A percentile compares a stretch with the other conserved stretches of the same genome.
Conservation (phyloP, 1,284 basidiomycete genomes). For the Fomitiporia mediterranea region DNA sequence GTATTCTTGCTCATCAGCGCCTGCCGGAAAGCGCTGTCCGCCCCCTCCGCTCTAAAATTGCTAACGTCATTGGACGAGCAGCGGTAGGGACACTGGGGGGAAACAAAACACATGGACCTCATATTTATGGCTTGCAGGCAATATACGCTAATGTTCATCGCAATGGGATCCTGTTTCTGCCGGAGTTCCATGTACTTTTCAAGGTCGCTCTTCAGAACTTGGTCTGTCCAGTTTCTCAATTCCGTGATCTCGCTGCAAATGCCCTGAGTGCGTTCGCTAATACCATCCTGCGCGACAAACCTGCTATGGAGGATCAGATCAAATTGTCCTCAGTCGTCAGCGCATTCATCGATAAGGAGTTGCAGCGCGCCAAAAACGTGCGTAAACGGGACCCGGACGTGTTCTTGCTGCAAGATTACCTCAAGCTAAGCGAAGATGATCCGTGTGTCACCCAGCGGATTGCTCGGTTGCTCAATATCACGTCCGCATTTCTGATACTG, state of each 20-base stretch:
- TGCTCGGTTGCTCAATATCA: conserved; percentile 2
- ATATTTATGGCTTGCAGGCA: conserved; percentile 8
- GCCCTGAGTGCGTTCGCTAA: conserved; percentile 11
- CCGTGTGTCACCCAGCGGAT: not conserved
- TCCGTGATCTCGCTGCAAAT: conserved; percentile 6
- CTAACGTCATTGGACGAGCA: not conserved
- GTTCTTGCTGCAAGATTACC: not conserved
- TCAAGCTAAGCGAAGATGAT: not conserved
- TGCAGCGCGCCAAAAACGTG: not conserved
- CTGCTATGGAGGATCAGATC: not conserved
- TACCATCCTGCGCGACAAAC: not conserved
- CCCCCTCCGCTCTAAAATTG: not conserved
- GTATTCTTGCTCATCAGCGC: conserved; percentile 1
- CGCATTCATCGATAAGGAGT: conserved; percentile 14
- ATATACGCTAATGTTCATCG: not conserved
- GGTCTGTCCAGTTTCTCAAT: conserved; percentile 2
- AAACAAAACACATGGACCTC: not conserved
- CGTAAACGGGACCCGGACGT: not conserved
- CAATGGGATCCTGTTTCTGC: conserved; percentile 4
- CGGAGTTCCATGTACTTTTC: conserved; percentile 6
- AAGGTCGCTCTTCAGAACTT: conserved; percentile 2
- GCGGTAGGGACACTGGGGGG: conserved; percentile 5
- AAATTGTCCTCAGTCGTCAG: conserved; percentile 5
- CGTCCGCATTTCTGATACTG: conserved; percentile 8
- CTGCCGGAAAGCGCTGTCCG: conserved; percentile 4